Conservation (phyloP, 2,329 filamentous ascomycete species). For the Mycosphaerelloides madeirae region DNA sequence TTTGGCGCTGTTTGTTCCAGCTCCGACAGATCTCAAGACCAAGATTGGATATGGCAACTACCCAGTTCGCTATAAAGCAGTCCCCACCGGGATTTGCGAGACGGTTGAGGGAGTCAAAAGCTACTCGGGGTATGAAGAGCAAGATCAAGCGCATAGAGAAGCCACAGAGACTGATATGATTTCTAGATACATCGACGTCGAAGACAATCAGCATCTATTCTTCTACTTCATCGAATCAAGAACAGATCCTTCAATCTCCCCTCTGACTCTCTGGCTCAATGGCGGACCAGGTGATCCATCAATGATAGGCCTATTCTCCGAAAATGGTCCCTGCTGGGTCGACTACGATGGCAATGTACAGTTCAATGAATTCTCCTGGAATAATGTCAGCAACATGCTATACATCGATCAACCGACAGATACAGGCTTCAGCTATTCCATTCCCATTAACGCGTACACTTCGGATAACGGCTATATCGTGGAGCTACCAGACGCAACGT, state of each 20-base stretch:
- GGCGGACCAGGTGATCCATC: constrained; percentile 55
- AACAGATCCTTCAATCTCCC: constrained; percentile 49
- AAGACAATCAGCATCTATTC: constrained; percentile 45
- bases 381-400: constrained; percentile 58
- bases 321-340: constrained; percentile 29
- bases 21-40: constrained; percentile 40
- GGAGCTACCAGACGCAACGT: constrained; percentile 18
- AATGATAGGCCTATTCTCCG: constrained; percentile 54
- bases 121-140: constrained; percentile 55
- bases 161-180: no score
- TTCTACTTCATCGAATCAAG: constrained; percentile 55
- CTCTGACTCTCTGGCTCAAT: constrained; percentile 58
- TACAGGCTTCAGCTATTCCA: constrained; percentile 55
- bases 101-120: constrained; percentile 53
- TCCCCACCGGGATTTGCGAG: constrained; percentile 52
- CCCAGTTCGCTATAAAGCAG: constrained; percentile 56
- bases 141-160: no score
- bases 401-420: constrained; percentile 64
- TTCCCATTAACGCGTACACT: constrained; percentile 38
- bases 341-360: constrained; percentile 27
- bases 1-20: constrained; percentile 40
- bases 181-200: constrained; percentile 42
- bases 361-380: constrained; percentile 58
- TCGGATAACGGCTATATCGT: constrained; percentile 36
- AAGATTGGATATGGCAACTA: constrained; percentile 43